These are phyloP conservation scores for Flaveria robusta DNA, from an alignment of 129 eudicot genomes.

Conservation along the genomic window DNA sequence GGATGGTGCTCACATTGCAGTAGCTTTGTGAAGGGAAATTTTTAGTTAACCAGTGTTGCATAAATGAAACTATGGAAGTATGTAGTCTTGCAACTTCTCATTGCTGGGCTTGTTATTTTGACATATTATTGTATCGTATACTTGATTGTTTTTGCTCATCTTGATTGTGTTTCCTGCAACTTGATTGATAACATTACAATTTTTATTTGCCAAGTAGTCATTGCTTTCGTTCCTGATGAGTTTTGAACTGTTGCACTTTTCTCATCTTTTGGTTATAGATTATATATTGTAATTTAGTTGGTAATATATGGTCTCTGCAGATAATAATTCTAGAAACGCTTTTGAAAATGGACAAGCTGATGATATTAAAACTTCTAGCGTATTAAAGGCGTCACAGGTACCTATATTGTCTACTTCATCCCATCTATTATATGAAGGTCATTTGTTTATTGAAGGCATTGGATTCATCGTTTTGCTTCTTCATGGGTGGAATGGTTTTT, in stretches of 20 bases:
- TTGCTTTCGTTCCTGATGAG: neutral
- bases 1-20: neutral
- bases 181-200: neutral
- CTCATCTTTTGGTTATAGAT: neutral
- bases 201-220: neutral
- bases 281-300: neutral
- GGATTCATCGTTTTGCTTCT: neutral
- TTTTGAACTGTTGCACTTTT: neutral
- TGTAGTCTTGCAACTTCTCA: neutral
- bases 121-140: neutral
- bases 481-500: neutral
- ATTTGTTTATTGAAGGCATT: neutral
- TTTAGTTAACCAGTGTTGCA: neutral
- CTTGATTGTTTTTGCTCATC: neutral
- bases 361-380: conserved; percentile 38
- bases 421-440: neutral
- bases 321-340: conserved; percentile 47
- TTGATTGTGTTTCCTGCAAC: conserved; percentile 3
- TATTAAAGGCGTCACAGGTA: conserved; percentile 42
- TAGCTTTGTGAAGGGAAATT: neutral
- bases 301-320: conserved; percentile 40
- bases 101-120: neutral
- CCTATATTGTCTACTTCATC: neutral
- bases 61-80: neutral
- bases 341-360: conserved; percentile 46